Percentiles rank a stretch among this genome's conserved stretches.
Evolutionary conservation across 441 rosid genomes (phyloP).

Genomic region (Populus tomentosa): DNA sequence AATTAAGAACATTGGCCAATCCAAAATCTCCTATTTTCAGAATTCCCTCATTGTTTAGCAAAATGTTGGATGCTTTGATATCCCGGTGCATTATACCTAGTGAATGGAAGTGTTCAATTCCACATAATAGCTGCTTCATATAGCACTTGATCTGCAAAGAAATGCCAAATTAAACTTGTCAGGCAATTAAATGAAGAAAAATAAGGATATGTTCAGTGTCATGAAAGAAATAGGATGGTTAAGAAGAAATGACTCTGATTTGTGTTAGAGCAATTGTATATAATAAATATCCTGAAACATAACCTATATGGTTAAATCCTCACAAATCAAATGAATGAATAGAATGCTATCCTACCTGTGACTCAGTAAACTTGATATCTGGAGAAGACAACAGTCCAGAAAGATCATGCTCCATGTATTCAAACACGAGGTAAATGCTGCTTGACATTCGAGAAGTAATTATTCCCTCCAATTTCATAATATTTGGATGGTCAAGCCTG

Average conservation of each 20-base stretch:
- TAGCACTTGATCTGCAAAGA: slow-evolving; percentile 70
- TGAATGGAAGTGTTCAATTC: slow-evolving; percentile 81
- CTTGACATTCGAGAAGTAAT: slow-evolving; percentile 69
- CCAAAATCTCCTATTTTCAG: slow-evolving; percentile 85
- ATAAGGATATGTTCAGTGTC: not conserved
- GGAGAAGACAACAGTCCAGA: slow-evolving; percentile 69
- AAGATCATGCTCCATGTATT: slow-evolving; percentile 96
- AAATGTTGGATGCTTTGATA: slow-evolving; percentile 73
- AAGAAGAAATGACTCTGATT: not conserved
- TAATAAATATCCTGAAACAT: too few species aligned
- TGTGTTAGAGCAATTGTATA: not conserved
- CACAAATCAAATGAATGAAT: not conserved
- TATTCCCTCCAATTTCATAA: slow-evolving; percentile 76
- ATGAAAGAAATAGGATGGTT: not conserved
- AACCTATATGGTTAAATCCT: not conserved
- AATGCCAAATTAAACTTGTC: slow-evolving; percentile 3
- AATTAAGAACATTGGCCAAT: slow-evolving; percentile 58
- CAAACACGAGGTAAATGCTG: slow-evolving; percentile 80
- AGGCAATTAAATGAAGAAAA: not conserved
- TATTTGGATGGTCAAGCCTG: slow-evolving; percentile 84
- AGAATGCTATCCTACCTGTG: slow-evolving; percentile 48
- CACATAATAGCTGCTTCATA: slow-evolving; percentile 79
- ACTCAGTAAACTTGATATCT: slow-evolving; percentile 53
- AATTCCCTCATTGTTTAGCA: slow-evolving; percentile 76
- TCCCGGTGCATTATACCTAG: slow-evolving; percentile 85